A percentile compares a stretch with the other conserved stretches of the same genome.
phyloP scores from a whole-genome alignment of 2,329 filamentous ascomycete genomes.

The Pseudogymnoascus sp. region DNA sequence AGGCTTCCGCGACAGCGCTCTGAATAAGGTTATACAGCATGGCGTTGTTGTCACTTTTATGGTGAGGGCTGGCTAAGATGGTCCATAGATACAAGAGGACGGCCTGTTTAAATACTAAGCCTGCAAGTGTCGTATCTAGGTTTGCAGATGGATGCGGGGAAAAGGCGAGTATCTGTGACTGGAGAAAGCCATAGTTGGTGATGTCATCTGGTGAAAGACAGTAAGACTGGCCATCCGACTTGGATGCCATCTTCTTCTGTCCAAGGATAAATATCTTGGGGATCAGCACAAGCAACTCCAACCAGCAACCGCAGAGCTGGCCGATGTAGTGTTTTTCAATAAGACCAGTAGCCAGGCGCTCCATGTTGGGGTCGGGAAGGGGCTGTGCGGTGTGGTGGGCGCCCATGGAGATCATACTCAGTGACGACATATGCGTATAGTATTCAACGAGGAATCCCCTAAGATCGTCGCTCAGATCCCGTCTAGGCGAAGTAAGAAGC shows the following conservation, averaged over 20 bases:
- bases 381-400: constrained; percentile 27
- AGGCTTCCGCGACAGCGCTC: constrained; percentile 27
- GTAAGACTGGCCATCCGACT: constrained; percentile 20
- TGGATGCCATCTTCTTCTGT: constrained; percentile 32
- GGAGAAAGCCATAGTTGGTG: constrained; percentile 37
- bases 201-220: constrained; percentile 36
- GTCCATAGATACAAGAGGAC: constrained; percentile 36
- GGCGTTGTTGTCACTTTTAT: not conserved
- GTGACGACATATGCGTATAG: constrained; percentile 41
- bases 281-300: constrained; percentile 33
- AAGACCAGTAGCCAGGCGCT: constrained; percentile 27
- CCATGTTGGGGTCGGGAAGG: constrained; percentile 29
- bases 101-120: constrained; percentile 40
- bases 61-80: not conserved
- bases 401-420: constrained; percentile 42
- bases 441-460: constrained; percentile 43
- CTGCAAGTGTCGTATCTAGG: constrained; percentile 35
- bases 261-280: constrained; percentile 39
- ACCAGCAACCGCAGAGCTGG: constrained; percentile 36
- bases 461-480: constrained; percentile 32
- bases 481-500: constrained; percentile 30
- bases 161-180: constrained; percentile 37
- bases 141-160: constrained; percentile 32
- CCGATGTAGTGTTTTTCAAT: constrained; percentile 31
- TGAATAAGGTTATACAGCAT: constrained; percentile 3